Percentiles rank a stretch among this genome's conserved stretches.
These are phyloP conservation scores for Aaosphaeria arxii DNA, from an alignment of 2,329 filamentous ascomycete species.

Conservation along the genomic window DNA sequence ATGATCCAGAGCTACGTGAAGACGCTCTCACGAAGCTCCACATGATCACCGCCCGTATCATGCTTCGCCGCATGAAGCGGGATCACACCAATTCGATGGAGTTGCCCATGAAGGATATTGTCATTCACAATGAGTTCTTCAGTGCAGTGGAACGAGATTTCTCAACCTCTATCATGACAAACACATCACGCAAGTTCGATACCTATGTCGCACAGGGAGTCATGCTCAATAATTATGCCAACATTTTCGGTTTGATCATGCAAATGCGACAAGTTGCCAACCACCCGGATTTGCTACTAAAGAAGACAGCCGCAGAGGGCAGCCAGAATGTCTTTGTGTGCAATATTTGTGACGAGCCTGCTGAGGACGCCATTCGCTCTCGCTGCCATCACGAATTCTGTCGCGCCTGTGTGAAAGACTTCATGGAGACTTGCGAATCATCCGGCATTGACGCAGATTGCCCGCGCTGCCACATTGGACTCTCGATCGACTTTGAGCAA, in stretches of 20 bases:
- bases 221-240: slow-evolving; percentile 85
- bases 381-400: slow-evolving; percentile 93
- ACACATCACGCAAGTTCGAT: slow-evolving; percentile 82
- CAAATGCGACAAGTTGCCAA: slow-evolving; percentile 98
- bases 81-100: slow-evolving; percentile 96
- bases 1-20: slow-evolving; percentile 54
- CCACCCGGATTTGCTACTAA: slow-evolving; percentile 89
- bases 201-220: slow-evolving; percentile 95
- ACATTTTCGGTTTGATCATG: slow-evolving; percentile 98
- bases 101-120: slow-evolving; percentile 88
- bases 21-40: slow-evolving; percentile 78
- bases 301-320: slow-evolving; percentile 73
- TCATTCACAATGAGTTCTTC: slow-evolving; percentile 93
- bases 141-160: slow-evolving; percentile 96
- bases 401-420: slow-evolving; percentile 74
- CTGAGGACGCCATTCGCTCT: slow-evolving; percentile 90
- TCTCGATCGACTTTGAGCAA: slow-evolving; percentile 91
- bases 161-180: slow-evolving; percentile 92
- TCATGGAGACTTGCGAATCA: slow-evolving; percentile 73
- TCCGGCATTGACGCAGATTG: slow-evolving; percentile 64
- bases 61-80: slow-evolving; percentile 91
- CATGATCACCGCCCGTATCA: slow-evolving; percentile 86
- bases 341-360: slow-evolving; percentile 93
- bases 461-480: slow-evolving; percentile 84
- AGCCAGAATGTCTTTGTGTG: slow-evolving; percentile 90